phyloP scores from a whole-genome alignment of 805 yeast species.

The Starmerella sp. region DNA sequence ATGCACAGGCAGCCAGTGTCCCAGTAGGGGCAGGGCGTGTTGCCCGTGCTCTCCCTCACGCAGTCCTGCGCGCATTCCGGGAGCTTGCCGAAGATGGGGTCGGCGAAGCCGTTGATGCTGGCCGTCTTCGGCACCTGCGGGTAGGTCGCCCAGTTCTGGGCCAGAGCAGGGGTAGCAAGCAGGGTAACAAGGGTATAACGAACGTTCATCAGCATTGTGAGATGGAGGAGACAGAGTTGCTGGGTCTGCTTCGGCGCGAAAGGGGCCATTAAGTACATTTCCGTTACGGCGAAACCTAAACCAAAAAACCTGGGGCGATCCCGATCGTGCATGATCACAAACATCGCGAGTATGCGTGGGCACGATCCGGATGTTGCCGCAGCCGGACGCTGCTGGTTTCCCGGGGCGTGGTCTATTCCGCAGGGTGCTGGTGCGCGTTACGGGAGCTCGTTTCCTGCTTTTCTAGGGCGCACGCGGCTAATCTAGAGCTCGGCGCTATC shows the following conservation, averaged over 20 bases:
- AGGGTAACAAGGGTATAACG: neutral
- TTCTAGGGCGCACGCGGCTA: no score
- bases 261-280: neutral
- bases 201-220: neutral
- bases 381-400: no score
- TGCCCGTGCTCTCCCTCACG: neutral
- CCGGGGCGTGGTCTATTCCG: no score
- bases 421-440: no score
- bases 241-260: neutral
- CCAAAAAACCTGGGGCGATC: neutral
- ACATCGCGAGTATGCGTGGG: neutral
- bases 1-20: conserved; percentile 4
- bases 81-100: neutral
- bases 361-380: no score
- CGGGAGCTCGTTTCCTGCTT: no score
- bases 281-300: neutral
- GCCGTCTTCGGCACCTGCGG: conserved; percentile 5
- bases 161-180: neutral
- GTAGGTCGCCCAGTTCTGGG: conserved; percentile 1
- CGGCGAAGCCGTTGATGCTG: conserved; percentile 4
- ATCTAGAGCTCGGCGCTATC: no score
- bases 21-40: conserved; percentile 6
- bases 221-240: neutral
- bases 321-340: neutral
- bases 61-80: conserved; percentile 1